Evolutionary conservation across 805 yeast genomes (phyloP).

Genomic region (Saitoella complicata): DNA sequence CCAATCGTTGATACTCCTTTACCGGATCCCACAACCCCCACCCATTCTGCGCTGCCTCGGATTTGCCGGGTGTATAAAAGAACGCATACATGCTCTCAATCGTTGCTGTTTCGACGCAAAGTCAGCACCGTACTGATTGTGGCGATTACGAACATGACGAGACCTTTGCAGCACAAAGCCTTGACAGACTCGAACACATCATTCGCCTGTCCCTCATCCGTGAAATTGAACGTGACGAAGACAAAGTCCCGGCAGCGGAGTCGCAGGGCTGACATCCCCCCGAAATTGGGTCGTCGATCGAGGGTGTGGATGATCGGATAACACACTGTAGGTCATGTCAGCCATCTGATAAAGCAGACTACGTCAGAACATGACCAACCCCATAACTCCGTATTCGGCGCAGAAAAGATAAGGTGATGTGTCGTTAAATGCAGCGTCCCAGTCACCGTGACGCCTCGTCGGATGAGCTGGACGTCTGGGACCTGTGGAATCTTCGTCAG

Average conservation of each 20-base stretch:
- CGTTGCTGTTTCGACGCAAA: constrained; percentile 17
- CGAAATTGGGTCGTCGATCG: constrained; percentile 24
- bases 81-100: constrained; percentile 61
- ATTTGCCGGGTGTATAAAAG: constrained; percentile 55
- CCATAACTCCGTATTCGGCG: constrained; percentile 31
- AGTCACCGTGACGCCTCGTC: constrained; percentile 36
- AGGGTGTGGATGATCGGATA: constrained; percentile 58
- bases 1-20: constrained; percentile 62
- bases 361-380: constrained; percentile 88
- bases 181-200: constrained; percentile 63
- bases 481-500: constrained; percentile 21
- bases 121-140: background rate
- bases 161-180: constrained; percentile 38
- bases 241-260: constrained; percentile 75
- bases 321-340: constrained; percentile 25
- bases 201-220: constrained; percentile 37
- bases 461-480: constrained; percentile 36
- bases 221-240: constrained; percentile 60
- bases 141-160: background rate
- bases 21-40: constrained; percentile 56
- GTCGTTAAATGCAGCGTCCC: constrained; percentile 59
- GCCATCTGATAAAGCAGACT: constrained; percentile 24
- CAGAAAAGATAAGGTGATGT: constrained; percentile 53
- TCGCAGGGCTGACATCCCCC: constrained; percentile 36
- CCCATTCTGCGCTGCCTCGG: constrained; percentile 48